Evolutionary conservation across 108 stramenopile genomes (phyloP), one percentile per base, ranked within the genome.

Genomic region (Nannochloropsis gaditana): DNA sequence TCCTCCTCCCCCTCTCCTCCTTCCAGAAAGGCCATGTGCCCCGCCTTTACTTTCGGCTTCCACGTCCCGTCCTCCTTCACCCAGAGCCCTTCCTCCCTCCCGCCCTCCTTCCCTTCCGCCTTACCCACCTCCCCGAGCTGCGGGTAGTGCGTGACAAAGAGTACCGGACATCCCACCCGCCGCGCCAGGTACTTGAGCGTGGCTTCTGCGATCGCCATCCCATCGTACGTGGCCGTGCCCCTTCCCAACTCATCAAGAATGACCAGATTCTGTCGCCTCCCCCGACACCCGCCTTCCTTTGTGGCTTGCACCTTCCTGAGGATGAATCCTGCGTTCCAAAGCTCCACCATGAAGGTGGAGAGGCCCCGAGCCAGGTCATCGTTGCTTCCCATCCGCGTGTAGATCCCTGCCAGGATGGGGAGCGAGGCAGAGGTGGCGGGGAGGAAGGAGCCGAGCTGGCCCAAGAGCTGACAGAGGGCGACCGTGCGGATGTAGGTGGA

Each of bases 121-220:
- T 11, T 44, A 3, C 84, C 43, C 11, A 89, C 84, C 45, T 89
- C 84, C 42, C 85, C 85, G 43, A 89, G 45, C 45, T 89, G 87
- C 19, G 87, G 89, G 41, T 85, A 89, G 50, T 89, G 89, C 82
- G 89, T 89, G 43, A 89, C 86, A 45, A 89, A 89, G 6, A 89
- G 80, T 9, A 85, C 86, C 41, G 43, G n/a, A 43, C 87, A 88
- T 15, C 87, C 44, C 15, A 89, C 43, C 8, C 83, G 44, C 41
- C 9, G n/a, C 6, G 84, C 86, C 21, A 89, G 21, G 84, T 89
- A 87, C 11, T 43, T 43, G 2, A 88, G 82, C 11, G 89, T 88
- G 45, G 89, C 89, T 41, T 83, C 41, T 31, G 89, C 89, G 11
- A 89, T 86, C 44, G 89, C 89, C 2, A 73, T 84, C 9, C 89